A percentile compares a stretch with the other conserved stretches of the same genome.
Conservation (phyloP, 2,329 filamentous ascomycete genomes). For the Calonectria naviculata region DNA sequence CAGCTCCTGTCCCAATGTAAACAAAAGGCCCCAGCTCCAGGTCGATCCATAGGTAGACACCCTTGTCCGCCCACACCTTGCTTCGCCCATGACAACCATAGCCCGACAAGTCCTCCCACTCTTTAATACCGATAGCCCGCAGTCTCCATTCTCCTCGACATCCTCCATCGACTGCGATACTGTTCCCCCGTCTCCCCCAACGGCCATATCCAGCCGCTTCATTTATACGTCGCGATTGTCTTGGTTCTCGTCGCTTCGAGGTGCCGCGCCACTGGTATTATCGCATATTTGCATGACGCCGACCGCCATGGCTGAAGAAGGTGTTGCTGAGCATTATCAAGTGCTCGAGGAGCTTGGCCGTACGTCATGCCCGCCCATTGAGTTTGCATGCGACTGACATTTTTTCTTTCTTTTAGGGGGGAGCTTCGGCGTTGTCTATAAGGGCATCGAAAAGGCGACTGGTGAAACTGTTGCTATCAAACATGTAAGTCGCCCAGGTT, state of each 20-base stretch:
- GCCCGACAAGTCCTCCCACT: slow-evolving; percentile 22
- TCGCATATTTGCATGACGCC: slow-evolving; percentile 37
- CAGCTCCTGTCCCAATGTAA: slow-evolving; percentile 47
- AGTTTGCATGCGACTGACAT: slow-evolving; percentile 18
- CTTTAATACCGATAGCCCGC: slow-evolving; percentile 20
- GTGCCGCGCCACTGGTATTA: slow-evolving; percentile 17
- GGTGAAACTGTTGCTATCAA: slow-evolving; percentile 97
- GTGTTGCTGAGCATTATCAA: slow-evolving; percentile 88
- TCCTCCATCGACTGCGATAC: not conserved
- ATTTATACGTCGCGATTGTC: slow-evolving; percentile 11
- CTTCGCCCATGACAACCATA: slow-evolving; percentile 50
- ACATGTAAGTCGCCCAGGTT: slow-evolving; percentile 71
- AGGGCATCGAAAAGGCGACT: slow-evolving; percentile 90
- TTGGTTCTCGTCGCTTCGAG: slow-evolving; percentile 8
- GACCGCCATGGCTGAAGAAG: slow-evolving; percentile 66
- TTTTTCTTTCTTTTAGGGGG: slow-evolving; percentile 69
- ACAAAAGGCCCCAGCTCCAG: slow-evolving; percentile 47
- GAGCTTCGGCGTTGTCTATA: slow-evolving; percentile 97
- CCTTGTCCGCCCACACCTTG: too few relatives aligned
- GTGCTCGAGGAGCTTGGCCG: slow-evolving; percentile 96
- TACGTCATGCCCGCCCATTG: slow-evolving; percentile 59
- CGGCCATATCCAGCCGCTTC: not conserved
- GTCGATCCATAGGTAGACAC: too few relatives aligned
- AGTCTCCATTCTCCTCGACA: not conserved
- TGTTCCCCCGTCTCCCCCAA: not conserved